Conservation (phyloP, 192 early-diverging fungal genomes). For the Coemansia sp. region DNA sequence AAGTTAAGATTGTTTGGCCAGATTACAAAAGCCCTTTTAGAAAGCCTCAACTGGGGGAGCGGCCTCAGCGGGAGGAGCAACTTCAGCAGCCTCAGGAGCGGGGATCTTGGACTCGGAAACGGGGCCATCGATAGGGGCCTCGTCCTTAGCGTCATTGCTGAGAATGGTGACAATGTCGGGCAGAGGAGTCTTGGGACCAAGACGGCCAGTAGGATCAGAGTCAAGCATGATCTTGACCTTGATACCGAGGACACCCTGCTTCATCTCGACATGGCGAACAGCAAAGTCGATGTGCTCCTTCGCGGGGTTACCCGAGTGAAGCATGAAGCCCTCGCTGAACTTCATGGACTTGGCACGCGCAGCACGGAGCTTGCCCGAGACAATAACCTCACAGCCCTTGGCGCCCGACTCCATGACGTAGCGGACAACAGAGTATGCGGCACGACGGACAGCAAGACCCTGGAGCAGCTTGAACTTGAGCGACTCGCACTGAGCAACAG, state of each 20-base stretch:
- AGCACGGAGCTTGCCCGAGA: conserved; percentile 99
- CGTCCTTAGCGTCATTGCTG: conserved; percentile 79
- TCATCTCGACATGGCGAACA: conserved; percentile 95
- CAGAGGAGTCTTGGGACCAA: conserved; percentile 92
- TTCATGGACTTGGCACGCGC: conserved; percentile 99
- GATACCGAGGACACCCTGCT: conserved; percentile 98
- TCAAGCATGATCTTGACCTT: conserved; percentile 99
- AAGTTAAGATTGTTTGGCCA: conserved; percentile 11
- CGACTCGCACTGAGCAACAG: conserved; percentile 98
- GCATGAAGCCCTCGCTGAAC: conserved; percentile 99
- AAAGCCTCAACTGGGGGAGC: conserved; percentile 40
- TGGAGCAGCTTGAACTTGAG: conserved; percentile 97
- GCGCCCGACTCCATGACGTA: conserved; percentile 99
- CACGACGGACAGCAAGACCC: conserved; percentile 95
- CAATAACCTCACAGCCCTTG: conserved; percentile 99
- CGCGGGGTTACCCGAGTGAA: conserved; percentile 99
- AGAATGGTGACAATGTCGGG: conserved; percentile 95
- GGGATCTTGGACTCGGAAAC: conserved; percentile 60
- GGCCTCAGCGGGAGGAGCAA: conserved; percentile 28
- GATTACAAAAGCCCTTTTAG: conserved; percentile 33
- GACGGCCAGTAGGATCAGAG: conserved; percentile 87
- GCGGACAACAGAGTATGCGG: conserved; percentile 97
- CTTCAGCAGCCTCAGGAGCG: conserved; percentile 25
- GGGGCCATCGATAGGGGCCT: conserved; percentile 67
- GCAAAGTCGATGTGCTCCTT: conserved; percentile 94